phyloP scores from a whole-genome alignment of 2,329 filamentous ascomycete species.

The Colletotrichum sp. region DNA sequence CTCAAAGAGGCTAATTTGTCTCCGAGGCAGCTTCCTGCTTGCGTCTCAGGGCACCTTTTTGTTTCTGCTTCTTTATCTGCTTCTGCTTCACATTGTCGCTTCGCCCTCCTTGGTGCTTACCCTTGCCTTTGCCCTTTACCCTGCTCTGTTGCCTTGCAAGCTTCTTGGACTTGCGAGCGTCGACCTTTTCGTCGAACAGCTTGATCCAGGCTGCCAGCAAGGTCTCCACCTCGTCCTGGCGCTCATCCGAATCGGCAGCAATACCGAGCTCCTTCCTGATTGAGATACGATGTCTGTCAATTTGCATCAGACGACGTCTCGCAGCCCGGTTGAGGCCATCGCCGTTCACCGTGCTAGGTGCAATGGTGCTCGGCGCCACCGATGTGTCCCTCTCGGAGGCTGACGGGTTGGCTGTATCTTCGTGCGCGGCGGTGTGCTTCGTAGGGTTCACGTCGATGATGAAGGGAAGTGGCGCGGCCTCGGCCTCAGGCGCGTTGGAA shows the following conservation, averaged over 20 bases:
- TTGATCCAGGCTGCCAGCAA: constrained; percentile 5
- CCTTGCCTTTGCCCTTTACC: not conserved
- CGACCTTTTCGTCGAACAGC: constrained; percentile 7
- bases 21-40: constrained; percentile 12
- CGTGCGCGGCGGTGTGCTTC: not conserved
- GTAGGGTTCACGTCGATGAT: constrained; percentile 4
- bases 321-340: constrained; percentile 21
- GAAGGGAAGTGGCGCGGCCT: not conserved
- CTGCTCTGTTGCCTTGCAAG: constrained; percentile 4
- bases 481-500: not conserved
- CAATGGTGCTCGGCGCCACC: constrained; percentile 6
- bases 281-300: constrained; percentile 4
- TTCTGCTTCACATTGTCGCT: constrained; percentile 7
- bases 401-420: not conserved
- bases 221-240: constrained; percentile 11
- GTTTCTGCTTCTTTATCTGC: constrained; percentile 21
- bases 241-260: constrained; percentile 12
- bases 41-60: constrained; percentile 10
- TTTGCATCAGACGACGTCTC: constrained; percentile 14
- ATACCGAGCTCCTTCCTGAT: constrained; percentile 16
- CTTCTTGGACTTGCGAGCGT: constrained; percentile 12
- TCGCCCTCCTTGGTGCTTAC: constrained; percentile 15
- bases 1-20: constrained; percentile 1
- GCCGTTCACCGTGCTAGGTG: not conserved
- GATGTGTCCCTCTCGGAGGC: constrained; percentile 1